These are phyloP conservation scores for Cytospora leucostoma DNA, from an alignment of 2,329 filamentous ascomycete species.

Conservation along the genomic window DNA sequence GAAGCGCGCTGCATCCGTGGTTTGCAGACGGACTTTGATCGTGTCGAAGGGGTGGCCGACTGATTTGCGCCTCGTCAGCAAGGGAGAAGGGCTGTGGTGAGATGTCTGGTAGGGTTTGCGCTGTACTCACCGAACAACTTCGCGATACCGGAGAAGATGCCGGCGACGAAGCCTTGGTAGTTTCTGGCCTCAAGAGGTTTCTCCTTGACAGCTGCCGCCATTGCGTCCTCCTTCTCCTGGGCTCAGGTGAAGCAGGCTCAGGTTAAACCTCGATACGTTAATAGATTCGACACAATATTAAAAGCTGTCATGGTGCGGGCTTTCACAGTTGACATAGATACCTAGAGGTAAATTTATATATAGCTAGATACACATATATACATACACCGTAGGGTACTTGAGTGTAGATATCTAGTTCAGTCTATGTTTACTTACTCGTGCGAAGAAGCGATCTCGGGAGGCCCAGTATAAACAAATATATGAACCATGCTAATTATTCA, in stretches of 20 bases:
- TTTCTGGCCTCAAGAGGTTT: conserved; percentile 48
- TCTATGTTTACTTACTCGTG: no score
- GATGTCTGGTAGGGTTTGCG: neutral
- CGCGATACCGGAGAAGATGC: conserved; percentile 91
- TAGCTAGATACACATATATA: neutral
- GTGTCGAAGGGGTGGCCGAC: conserved; percentile 86
- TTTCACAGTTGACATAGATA: neutral
- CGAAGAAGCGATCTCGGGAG: no score
- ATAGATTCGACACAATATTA: neutral
- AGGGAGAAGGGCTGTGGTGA: neutral
- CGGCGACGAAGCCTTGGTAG: conserved; percentile 96
- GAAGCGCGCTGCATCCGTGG: conserved; percentile 76
- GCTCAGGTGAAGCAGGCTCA: neutral
- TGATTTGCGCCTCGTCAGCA: conserved; percentile 31
- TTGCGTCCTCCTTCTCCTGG: conserved; percentile 15
- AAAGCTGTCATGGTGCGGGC: neutral
- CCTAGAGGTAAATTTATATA: neutral
- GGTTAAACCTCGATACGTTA: neutral
- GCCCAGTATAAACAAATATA: no score
- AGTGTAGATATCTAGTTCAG: no score
- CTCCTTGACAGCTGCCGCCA: conserved; percentile 29
- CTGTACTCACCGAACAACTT: conserved; percentile 73
- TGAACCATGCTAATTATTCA: no score
- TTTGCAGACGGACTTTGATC: conserved; percentile 94
- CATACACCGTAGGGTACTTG: no score